A percentile compares a stretch with the other conserved stretches of the same genome.
phyloP scores from a whole-genome alignment of 2,329 filamentous ascomycete species.

The Colletotrichum acutatum region DNA sequence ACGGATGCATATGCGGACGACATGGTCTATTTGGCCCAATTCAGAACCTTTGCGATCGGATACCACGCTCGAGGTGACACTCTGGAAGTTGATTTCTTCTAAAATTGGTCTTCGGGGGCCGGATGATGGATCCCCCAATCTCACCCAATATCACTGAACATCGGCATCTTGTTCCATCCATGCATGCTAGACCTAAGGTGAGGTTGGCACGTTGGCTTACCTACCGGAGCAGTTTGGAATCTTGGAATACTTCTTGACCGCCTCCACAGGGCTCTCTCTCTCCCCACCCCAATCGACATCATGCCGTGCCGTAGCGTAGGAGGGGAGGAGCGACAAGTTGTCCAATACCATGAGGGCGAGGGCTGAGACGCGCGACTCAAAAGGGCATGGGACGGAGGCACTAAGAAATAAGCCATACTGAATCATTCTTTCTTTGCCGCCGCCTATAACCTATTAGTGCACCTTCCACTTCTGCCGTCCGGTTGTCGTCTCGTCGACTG shows the following conservation, averaged over 20 bases:
- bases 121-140: slow-evolving; percentile 6
- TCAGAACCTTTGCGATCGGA: not conserved
- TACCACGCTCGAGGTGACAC: slow-evolving; percentile 1
- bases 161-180: not conserved
- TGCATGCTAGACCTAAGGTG: too few relatives aligned
- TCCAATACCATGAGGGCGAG: not conserved
- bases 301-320: not conserved
- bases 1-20: not conserved
- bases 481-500: not conserved
- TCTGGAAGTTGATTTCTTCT: not conserved
- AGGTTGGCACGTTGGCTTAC: too few relatives aligned
- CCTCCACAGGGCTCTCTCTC: not conserved
- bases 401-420: slow-evolving; percentile 12
- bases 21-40: slow-evolving; percentile 11
- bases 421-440: slow-evolving; percentile 2
- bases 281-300: slow-evolving; percentile 10
- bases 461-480: not conserved
- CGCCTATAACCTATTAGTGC: slow-evolving; percentile 1
- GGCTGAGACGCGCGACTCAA: slow-evolving; percentile 19
- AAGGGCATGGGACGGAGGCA: slow-evolving; percentile 9
- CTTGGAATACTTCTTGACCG: not conserved
- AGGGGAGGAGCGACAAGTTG: not conserved
- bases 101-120: not conserved
- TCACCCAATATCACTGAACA: not conserved
- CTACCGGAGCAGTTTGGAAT: too few relatives aligned